A percentile compares a stretch with the other conserved stretches of the same genome.
Conservation (phyloP, 2,329 filamentous ascomycete species). For the Nothophoma quercina region DNA sequence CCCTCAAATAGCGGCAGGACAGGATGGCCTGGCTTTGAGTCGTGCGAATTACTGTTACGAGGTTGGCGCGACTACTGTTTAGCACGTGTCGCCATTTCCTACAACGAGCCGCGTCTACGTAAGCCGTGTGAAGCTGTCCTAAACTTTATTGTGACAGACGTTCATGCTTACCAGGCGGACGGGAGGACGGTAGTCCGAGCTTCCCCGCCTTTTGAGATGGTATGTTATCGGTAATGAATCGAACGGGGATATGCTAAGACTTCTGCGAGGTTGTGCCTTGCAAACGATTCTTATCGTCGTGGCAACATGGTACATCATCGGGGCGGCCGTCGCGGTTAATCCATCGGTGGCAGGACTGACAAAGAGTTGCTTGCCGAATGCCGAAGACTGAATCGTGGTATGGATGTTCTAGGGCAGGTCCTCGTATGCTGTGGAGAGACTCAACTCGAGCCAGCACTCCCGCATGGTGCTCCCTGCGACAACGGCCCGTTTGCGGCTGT, state of each 20-base stretch:
- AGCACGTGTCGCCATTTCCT: background rate
- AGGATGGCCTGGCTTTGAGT: constrained; percentile 3
- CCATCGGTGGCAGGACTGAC: background rate
- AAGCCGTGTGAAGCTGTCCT: background rate
- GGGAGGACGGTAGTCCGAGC: constrained; percentile 15
- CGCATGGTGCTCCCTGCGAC: constrained; percentile 14
- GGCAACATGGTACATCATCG: constrained; percentile 5
- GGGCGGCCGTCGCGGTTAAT: background rate
- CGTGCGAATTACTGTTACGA: constrained; percentile 8
- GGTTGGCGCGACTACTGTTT: background rate
- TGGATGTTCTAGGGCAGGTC: background rate
- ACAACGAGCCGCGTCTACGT: background rate
- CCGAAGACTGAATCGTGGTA: constrained; percentile 7
- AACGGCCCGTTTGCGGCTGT: constrained; percentile 21
- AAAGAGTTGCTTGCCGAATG: constrained; percentile 5
- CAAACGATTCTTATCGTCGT: background rate
- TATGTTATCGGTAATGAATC: background rate
- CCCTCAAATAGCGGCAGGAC: background rate
- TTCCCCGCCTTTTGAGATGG: constrained; percentile 14
- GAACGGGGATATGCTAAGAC: background rate
- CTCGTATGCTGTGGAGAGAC: constrained; percentile 5
- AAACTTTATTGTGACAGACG: constrained; percentile 5
- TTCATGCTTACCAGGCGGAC: constrained; percentile 14
- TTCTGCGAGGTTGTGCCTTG: background rate
- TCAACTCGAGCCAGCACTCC: constrained; percentile 15